Evolutionary conservation across 805 yeast genomes (phyloP).

Genomic region (Zygosaccharomyces lentus): DNA sequence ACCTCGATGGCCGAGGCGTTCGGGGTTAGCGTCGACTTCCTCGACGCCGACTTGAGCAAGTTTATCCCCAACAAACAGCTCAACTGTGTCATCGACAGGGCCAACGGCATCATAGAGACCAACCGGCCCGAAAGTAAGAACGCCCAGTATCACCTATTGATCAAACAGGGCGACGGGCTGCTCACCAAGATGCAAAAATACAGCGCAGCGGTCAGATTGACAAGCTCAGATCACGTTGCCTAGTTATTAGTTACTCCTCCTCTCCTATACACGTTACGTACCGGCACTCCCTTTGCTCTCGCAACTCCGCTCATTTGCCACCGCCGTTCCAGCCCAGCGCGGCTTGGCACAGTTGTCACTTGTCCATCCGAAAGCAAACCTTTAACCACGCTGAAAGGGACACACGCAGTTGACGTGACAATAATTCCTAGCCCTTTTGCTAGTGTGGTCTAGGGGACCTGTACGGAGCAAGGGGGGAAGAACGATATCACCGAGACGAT

Average conservation of each 20-base stretch:
- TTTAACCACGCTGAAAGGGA: too few species aligned
- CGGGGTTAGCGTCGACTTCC: slow-evolving; percentile 80
- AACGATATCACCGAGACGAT: background rate
- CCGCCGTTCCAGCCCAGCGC: too few species aligned
- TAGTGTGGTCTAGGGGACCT: too few species aligned
- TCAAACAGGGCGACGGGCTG: slow-evolving; percentile 88
- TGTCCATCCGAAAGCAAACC: too few species aligned
- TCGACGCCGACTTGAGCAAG: slow-evolving; percentile 82
- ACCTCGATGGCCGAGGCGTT: slow-evolving; percentile 93
- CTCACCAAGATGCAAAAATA: slow-evolving; percentile 93
- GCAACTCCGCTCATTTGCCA: background rate
- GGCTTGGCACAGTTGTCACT: too few species aligned
- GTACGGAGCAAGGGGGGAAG: background rate
- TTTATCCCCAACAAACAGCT: slow-evolving; percentile 90
- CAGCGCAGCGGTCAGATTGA: slow-evolving; percentile 93
- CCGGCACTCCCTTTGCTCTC: background rate
- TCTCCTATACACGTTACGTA: too few species aligned
- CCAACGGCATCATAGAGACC: slow-evolving; percentile 91
- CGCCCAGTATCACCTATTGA: slow-evolving; percentile 81
- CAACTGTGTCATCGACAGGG: slow-evolving; percentile 93
- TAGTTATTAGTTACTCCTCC: background rate
- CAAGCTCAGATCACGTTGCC: slow-evolving; percentile 75
- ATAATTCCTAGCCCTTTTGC: too few species aligned
- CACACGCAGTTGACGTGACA: too few species aligned
- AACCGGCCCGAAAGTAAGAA: slow-evolving; percentile 96